A percentile compares a stretch with the other conserved stretches of the same genome.
These are phyloP conservation scores for Zygosaccharomyces sapae DNA, from an alignment of 1,139 yeast species.

Conservation along the genomic window DNA sequence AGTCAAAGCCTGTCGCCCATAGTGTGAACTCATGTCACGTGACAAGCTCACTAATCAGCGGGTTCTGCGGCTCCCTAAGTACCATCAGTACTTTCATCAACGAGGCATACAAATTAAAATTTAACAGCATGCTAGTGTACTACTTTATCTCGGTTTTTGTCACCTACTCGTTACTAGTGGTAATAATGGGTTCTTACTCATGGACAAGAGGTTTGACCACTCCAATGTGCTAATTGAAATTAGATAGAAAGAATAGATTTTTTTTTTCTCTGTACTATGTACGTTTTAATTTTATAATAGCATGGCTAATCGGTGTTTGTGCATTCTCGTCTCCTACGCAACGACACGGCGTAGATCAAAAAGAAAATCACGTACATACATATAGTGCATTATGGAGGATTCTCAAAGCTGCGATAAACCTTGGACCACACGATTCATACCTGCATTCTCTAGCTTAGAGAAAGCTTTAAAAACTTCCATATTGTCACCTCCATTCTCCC, in stretches of 20 bases:
- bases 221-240: background rate
- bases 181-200: constrained; percentile 51
- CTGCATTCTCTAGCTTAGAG: too few species aligned
- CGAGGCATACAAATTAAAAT: constrained; percentile 47
- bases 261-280: too few species aligned
- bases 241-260: background rate
- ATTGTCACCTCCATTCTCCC: too few species aligned
- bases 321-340: background rate
- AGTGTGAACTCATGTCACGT: constrained; percentile 47
- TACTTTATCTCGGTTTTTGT: constrained; percentile 31
- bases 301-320: too few species aligned
- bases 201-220: constrained; percentile 33
- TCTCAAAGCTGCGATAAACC: too few species aligned
- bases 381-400: background rate
- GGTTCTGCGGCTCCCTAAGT: constrained; percentile 73
- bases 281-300: too few species aligned
- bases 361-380: background rate
- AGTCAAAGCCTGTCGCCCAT: constrained; percentile 35
- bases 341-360: background rate
- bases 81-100: constrained; percentile 75
- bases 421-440: too few species aligned
- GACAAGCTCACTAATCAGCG: constrained; percentile 55
- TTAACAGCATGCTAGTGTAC: constrained; percentile 21
- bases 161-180: constrained; percentile 42
- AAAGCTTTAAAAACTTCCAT: too few species aligned